A percentile compares a stretch with the other conserved stretches of the same genome.
Conservation (phyloP, 2,329 filamentous ascomycete genomes). For the Dissoconium aciculare region DNA sequence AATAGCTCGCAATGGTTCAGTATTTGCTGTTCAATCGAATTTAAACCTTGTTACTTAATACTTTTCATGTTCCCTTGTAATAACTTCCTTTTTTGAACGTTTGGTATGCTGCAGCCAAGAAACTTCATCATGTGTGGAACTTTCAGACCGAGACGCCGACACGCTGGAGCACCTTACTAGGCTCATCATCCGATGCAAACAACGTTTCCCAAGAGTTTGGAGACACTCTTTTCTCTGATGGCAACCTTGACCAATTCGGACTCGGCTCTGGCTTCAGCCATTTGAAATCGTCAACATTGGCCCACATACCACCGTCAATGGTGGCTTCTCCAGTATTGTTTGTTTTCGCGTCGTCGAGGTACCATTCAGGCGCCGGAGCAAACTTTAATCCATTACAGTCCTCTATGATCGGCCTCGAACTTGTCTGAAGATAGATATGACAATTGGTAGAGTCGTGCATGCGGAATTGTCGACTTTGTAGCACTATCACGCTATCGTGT, state of each 20-base stretch:
- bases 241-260: slow-evolving; percentile 71
- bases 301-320: slow-evolving; percentile 39
- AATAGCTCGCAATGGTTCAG: too few relatives aligned
- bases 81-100: too few relatives aligned
- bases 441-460: slow-evolving; percentile 79
- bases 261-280: slow-evolving; percentile 79
- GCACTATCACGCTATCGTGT: slow-evolving; percentile 57
- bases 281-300: slow-evolving; percentile 92
- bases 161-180: too few relatives aligned
- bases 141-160: too few relatives aligned
- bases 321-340: slow-evolving; percentile 39
- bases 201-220: too few relatives aligned
- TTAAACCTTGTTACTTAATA: too few relatives aligned
- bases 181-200: too few relatives aligned
- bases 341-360: slow-evolving; percentile 21
- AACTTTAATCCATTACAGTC: slow-evolving; percentile 69
- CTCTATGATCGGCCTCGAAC: slow-evolving; percentile 84
- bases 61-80: too few relatives aligned
- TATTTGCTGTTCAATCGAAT: too few relatives aligned
- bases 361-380: slow-evolving; percentile 49
- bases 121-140: too few relatives aligned
- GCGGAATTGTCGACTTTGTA: slow-evolving; percentile 72
- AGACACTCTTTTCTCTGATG: slow-evolving; percentile 33
- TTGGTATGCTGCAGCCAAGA: too few relatives aligned
- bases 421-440: slow-evolving; percentile 68